phyloP scores from a whole-genome alignment of 1,284 basidiomycete species.

The Melampsora americana region DNA sequence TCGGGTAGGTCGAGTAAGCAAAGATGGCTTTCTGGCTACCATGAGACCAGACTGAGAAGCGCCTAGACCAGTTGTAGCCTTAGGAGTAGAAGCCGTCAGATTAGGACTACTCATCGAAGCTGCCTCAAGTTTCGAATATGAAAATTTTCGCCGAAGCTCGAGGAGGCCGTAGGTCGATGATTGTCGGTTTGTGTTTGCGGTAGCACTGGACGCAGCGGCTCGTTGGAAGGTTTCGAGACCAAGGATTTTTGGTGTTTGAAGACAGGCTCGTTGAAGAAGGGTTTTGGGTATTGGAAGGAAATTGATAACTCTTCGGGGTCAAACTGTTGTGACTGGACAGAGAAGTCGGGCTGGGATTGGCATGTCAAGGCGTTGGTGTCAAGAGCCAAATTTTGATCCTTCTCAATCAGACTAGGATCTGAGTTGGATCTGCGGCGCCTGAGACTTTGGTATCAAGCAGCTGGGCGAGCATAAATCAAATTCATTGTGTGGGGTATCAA shows the following conservation, averaged over 20 bases:
- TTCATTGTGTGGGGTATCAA: background rate
- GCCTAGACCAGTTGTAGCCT: background rate
- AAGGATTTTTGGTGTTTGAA: conserved; percentile 12
- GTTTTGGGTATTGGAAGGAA: conserved; percentile 11
- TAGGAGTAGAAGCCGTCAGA: background rate
- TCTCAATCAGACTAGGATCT: background rate
- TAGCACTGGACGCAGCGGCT: background rate
- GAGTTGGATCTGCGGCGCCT: background rate
- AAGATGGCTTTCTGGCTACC: conserved; percentile 17
- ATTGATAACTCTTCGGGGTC: conserved; percentile 13
- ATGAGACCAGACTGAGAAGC: background rate
- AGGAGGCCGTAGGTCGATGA: conserved; percentile 11
- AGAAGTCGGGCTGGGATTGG: background rate
- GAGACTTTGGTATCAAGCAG: background rate
- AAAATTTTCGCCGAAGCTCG: conserved; percentile 32
- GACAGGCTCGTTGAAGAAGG: conserved; percentile 13
- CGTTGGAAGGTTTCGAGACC: background rate
- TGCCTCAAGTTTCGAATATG: conserved; percentile 6
- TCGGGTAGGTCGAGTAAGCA: conserved; percentile 26
- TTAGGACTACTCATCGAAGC: background rate
- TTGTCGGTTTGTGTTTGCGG: conserved; percentile 9
- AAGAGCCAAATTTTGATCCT: background rate
- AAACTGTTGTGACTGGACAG: background rate
- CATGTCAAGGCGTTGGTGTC: background rate
- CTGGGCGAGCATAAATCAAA: background rate